These are phyloP conservation scores for Phytophthora fragariaefolia DNA, from an alignment of 352 stramenopile genomes.

Conservation along the genomic window DNA sequence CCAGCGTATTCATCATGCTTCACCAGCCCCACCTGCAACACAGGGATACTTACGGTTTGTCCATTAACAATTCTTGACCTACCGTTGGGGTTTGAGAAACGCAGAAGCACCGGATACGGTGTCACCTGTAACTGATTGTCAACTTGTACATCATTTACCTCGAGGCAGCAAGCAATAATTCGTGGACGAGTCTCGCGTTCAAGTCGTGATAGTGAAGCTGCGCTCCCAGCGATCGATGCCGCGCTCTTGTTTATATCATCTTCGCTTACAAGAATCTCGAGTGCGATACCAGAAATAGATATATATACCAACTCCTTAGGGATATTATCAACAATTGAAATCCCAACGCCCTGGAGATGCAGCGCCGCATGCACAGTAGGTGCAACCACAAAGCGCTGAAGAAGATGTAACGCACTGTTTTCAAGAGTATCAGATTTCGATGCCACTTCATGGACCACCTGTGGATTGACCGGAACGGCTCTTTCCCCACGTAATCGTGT, in stretches of 20 bases:
- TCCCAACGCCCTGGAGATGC: slow-evolving; percentile 73
- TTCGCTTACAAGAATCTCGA: slow-evolving; percentile 69
- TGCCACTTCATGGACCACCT: slow-evolving; percentile 32
- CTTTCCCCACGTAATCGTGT: slow-evolving; percentile 69
- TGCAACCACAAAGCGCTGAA: slow-evolving; percentile 56
- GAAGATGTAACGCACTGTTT: slow-evolving; percentile 37
- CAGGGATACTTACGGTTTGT: slow-evolving; percentile 64
- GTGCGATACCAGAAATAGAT: slow-evolving; percentile 63
- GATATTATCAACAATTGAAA: slow-evolving; percentile 76
- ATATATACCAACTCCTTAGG: slow-evolving; percentile 86
- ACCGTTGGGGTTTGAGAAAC: slow-evolving; percentile 73
- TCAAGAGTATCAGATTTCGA: slow-evolving; percentile 36
- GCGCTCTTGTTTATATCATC: slow-evolving; percentile 43
- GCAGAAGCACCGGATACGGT: slow-evolving; percentile 84
- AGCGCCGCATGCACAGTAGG: slow-evolving; percentile 62
- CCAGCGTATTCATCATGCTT: slow-evolving; percentile 88
- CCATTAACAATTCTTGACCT: slow-evolving; percentile 58
- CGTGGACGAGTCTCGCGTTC: slow-evolving; percentile 61
- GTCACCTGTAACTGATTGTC: slow-evolving; percentile 88
- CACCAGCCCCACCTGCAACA: slow-evolving; percentile 76
- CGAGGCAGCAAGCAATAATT: slow-evolving; percentile 69
- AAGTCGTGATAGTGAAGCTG: slow-evolving; percentile 53
- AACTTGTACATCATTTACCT: slow-evolving; percentile 86
- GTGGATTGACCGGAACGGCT: slow-evolving; percentile 27
- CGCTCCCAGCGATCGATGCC: slow-evolving; percentile 53